phyloP scores from a whole-genome alignment of 768 basidiomycete species.

The Cystofilobasidium ferigula region DNA sequence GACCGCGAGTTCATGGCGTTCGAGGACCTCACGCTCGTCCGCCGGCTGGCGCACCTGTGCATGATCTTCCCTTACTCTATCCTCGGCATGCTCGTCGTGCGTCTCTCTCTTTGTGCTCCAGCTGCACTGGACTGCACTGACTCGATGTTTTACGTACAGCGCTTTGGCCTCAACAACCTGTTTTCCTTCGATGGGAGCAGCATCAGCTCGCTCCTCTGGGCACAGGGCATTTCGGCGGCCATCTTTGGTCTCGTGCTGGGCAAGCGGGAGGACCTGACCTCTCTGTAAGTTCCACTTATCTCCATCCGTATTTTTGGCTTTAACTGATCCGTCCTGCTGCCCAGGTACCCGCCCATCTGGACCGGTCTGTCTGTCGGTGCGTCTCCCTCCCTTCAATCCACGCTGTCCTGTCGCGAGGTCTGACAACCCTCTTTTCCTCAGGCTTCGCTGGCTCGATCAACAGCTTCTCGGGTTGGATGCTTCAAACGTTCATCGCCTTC shows the following conservation, averaged over 20 bases:
- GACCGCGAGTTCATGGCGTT: not conserved
- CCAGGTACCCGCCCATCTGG: constrained; percentile 18
- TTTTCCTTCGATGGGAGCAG: not conserved
- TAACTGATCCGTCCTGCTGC: too few species aligned
- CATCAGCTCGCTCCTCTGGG: constrained; percentile 16
- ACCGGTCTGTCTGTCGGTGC: constrained; percentile 16
- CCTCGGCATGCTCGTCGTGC: constrained; percentile 17
- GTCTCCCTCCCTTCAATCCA: not conserved
- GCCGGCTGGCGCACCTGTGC: constrained; percentile 17
- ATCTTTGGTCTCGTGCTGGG: constrained; percentile 18
- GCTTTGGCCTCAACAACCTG: constrained; percentile 9
- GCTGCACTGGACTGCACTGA: not conserved
- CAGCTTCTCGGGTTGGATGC: constrained; percentile 20
- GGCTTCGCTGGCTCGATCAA: constrained; percentile 24
- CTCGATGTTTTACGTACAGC: not conserved
- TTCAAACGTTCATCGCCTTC: constrained; percentile 16
- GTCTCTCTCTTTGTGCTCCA: not conserved
- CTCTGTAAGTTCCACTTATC: not conserved
- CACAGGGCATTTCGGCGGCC: constrained; percentile 10
- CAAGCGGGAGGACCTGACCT: constrained; percentile 12
- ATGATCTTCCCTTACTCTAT: constrained; percentile 21
- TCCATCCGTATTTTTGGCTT: too few species aligned
- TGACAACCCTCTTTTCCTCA: not conserved
- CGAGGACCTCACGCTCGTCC: not conserved
- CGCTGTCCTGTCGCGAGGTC: not conserved